A percentile compares a stretch with the other conserved stretches of the same genome.
phyloP scores from a whole-genome alignment of 495 filamentous ascomycete genomes.

The Aspergillus saccharolyticus region DNA sequence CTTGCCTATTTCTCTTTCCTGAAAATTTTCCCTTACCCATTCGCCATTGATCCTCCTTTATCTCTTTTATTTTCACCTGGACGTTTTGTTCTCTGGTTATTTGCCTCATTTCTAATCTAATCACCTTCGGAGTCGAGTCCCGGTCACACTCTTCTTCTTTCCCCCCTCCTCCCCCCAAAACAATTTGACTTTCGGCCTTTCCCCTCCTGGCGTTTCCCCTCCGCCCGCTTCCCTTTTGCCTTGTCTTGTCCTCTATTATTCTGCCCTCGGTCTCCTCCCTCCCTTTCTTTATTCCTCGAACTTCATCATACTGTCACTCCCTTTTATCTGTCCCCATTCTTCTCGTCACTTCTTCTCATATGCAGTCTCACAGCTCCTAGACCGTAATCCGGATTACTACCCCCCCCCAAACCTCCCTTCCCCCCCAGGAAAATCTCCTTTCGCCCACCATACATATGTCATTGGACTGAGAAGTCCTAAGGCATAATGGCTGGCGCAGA shows the following conservation, averaged over 20 bases:
- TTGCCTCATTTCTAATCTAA: conserved; percentile 1
- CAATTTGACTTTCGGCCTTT: conserved; percentile 2
- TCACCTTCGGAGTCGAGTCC: conserved; percentile 7
- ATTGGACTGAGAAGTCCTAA: conserved; percentile 26
- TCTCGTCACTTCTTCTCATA: background rate
- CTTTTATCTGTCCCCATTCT: conserved; percentile 8
- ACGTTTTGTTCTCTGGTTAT: conserved; percentile 5
- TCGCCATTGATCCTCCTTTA: background rate
- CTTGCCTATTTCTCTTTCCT: background rate
- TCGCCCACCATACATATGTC: conserved; percentile 20
- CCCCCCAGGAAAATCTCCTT: conserved; percentile 4
- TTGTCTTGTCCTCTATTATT: background rate
- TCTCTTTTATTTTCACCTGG: conserved; percentile 4
- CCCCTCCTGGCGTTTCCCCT: background rate
- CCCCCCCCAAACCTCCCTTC: too few species aligned
- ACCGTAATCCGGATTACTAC: background rate
- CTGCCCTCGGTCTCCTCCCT: conserved; percentile 19
- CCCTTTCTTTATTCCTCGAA: conserved; percentile 12
- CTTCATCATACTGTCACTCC: conserved; percentile 9
- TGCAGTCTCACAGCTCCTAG: background rate
- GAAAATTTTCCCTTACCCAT: conserved; percentile 5
- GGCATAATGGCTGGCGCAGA: conserved; percentile 55
- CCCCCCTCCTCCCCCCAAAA: too few species aligned
- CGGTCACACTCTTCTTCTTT: background rate
- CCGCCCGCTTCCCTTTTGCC: background rate